Evolutionary conservation across 75 land plant genomes (phyloP).

Genomic region (Gnetum montanum): DNA sequence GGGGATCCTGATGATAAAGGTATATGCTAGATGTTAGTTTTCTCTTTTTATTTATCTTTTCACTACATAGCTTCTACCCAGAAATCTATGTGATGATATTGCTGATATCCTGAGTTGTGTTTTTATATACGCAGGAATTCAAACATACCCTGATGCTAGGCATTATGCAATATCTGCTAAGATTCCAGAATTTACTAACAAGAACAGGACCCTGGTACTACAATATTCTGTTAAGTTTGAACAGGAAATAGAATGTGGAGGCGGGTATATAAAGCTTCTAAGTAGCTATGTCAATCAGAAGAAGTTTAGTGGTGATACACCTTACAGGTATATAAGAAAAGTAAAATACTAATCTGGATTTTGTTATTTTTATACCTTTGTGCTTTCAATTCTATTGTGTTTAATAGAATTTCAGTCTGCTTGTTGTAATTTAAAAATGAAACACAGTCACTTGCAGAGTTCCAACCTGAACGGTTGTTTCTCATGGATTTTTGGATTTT

Average conservation of each 20-base stretch:
- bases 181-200: constrained; percentile 83
- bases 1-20: constrained; percentile 84
- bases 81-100: not conserved
- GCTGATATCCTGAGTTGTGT: too few relatives aligned
- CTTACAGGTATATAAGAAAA: constrained; percentile 97
- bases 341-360: not conserved
- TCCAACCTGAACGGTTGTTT: not conserved
- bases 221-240: constrained; percentile 91
- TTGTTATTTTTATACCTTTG: not conserved
- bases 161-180: constrained; percentile 84
- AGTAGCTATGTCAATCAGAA: constrained; percentile 90
- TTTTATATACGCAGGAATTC: constrained; percentile 37
- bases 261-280: constrained; percentile 94
- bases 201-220: constrained; percentile 72
- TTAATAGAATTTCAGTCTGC: not conserved
- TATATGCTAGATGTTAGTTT: constrained; percentile 10
- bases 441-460: not conserved
- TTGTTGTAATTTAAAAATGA: not conserved
- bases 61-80: not conserved
- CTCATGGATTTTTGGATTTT: not conserved
- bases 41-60: not conserved
- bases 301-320: constrained; percentile 93
- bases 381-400: not conserved
- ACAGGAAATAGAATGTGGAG: constrained; percentile 97
- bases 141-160: constrained; percentile 70